Base-by-base conservation (phyloP, 208 protist genomes). In the Willaertia magna region DNA sequence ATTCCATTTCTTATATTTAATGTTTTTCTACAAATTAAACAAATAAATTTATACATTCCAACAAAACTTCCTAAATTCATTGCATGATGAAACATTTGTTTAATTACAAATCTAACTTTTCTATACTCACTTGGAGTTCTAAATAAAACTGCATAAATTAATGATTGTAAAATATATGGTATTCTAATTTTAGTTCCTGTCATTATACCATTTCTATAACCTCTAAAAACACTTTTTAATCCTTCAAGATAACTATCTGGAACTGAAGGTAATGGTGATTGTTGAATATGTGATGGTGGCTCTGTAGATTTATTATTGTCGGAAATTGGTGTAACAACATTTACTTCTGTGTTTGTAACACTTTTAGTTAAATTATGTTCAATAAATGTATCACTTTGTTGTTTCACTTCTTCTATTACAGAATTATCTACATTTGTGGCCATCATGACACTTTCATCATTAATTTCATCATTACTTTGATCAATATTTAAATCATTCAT, bases 131-230 rank as follows among this genome's bases (percentile, higher is more conserved):
- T 34, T 4, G 51, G 51, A 44, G 51, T 61, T 39, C 43, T 16
- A 26, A 61, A 84, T 44, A 61, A 26, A 44, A 44, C 2, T 20
- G 30, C 44, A 61, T 52, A 84, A 61, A 84, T 84, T 9, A 61
- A 12, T 20, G 79, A 30, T 84, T 84, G 79, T 30, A 84, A 61
- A 84, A 84, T 61, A 61, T 84, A 84, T 34, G 79, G 79, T 12
- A 52, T 44, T 44, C 79, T 34, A n/a, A 84, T 84, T 40, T 26
- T 51, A 9, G 30, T 26, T 26, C 47, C 79, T 34, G 79, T 61
- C 12, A 84, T 48, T 12, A 84, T 61, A 44, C 47, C 79, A 84
- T 84, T 84, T 44, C 47, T 52, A 39, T 61, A 84, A 20, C 79
- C 79, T 30, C 79, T 0, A 76, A 34, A 76, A 22, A 22, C n/a